Evolutionary conservation across 768 basidiomycete species (phyloP), one percentile per base, ranked within the genome.

Genomic region (Mycena galopus): DNA sequence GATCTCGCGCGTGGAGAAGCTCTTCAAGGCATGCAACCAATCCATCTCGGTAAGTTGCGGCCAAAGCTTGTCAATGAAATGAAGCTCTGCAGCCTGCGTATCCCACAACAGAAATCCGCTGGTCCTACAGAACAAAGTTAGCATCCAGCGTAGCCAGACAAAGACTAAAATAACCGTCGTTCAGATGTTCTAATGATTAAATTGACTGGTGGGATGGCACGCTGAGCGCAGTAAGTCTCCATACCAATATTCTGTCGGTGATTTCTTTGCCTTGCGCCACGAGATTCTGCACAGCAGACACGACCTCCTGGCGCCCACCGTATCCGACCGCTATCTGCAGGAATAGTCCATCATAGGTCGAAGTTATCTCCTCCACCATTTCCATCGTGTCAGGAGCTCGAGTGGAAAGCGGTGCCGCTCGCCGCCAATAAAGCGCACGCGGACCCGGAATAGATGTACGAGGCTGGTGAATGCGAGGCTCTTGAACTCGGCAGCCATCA

Each of bases 291-390:
- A 74, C 72, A 21, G 72, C 72, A 35, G 27, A 42, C 17, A 73
- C 53, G 4, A 76, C 53, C 21, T 76, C 75, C n/a, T 64, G 57
- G 17, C 75, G 63, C 4, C 75, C 72, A 1, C 75, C 72, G 39
- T 76, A 73, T 57, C 75, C 75, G 37, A 71, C 75, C 6, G 75
- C 75, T 7, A 76, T 65, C 16, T 70, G 67, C 37, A 73, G 53
- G 14, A 67, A 70, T 6, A 70, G 39, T 9, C 57, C 63, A 12
- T 58, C 65, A 23, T 76, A 73, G 3, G 62, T 8, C 10, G 67
- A 35, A 1, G 75, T 75, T 55, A 70, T 61, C 17, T 42, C 25
- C 47, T 76, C 75, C 47, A 73, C 67, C 50, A 76, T 39, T 5
- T 74, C 62, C 59, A 76, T 76, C 19, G 65, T 71, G 4, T 69